phyloP scores from a whole-genome alignment of 176 grass and related monocot genomes.

The Stipa capillata region DNA sequence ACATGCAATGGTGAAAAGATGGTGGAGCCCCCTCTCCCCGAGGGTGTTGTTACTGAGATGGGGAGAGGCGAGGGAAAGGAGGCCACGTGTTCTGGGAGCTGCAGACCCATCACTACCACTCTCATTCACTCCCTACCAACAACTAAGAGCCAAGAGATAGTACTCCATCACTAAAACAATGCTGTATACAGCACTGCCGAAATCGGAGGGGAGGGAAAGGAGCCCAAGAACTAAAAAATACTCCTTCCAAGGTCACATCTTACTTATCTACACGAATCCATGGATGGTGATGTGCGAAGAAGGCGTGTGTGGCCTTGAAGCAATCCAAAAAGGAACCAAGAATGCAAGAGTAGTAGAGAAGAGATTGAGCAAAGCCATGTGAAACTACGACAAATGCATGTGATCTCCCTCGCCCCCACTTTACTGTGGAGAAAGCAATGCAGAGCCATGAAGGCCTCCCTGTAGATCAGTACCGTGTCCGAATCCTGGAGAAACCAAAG shows the following conservation, averaged over 20 bases:
- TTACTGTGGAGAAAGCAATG: constrained; percentile 4
- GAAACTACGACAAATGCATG: constrained; percentile 45
- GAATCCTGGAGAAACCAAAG: constrained; percentile 8
- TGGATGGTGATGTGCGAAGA: constrained; percentile 7
- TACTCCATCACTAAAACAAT: too few species aligned
- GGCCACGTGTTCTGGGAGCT: constrained; percentile 19
- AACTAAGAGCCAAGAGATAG: neutral
- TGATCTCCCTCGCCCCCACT: neutral
- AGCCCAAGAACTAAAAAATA: neutral
- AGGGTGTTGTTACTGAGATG: neutral
- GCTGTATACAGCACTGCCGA: neutral
- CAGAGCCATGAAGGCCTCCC: constrained; percentile 3
- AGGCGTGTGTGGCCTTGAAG: constrained; percentile 5
- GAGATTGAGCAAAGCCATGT: constrained; percentile 20
- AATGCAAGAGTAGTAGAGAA: neutral
- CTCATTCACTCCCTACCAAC: neutral
- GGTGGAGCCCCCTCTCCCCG: constrained; percentile 24
- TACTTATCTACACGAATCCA: neutral
- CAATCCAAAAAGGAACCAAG: neutral
- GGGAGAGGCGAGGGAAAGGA: constrained; percentile 7
- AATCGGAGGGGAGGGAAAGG: neutral
- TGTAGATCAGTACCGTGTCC: neutral
- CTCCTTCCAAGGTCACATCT: neutral
- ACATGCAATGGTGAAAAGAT: constrained; percentile 46
- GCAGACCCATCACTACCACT: constrained; percentile 10